Conservation (phyloP, 345 rosid species). For the Viola odorata region DNA sequence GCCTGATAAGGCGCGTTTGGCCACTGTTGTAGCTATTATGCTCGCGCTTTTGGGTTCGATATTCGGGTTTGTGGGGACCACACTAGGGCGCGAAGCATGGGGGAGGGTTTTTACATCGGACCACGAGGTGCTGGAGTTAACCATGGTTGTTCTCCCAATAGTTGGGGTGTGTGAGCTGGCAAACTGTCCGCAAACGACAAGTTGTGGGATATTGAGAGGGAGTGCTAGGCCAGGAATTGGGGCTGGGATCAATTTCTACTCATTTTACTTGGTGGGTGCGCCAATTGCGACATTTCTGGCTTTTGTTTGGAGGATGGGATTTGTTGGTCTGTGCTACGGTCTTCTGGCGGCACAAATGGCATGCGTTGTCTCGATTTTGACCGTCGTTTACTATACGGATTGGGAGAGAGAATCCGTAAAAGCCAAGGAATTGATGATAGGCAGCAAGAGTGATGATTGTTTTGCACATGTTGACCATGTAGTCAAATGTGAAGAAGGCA, state of each 20-base stretch:
- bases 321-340: conserved; percentile 86
- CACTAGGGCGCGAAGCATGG: conserved; percentile 64
- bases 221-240: conserved; percentile 38
- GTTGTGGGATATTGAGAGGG: conserved; percentile 67
- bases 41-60: conserved; percentile 43
- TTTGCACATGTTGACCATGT: conserved; percentile 27
- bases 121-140: conserved; percentile 44
- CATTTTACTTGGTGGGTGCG: conserved; percentile 37
- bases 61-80: conserved; percentile 55
- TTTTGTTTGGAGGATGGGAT: conserved; percentile 57
- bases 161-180: conserved; percentile 90
- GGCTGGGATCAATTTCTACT: conserved; percentile 33
- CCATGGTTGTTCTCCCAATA: conserved; percentile 58
- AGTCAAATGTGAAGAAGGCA: conserved; percentile 35
- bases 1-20: conserved; percentile 52
- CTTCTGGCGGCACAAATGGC: conserved; percentile 75
- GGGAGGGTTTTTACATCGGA: conserved; percentile 59
- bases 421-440: conserved; percentile 52
- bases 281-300: conserved; percentile 46
- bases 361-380: conserved; percentile 58
- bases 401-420: conserved; percentile 72
- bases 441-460: conserved; percentile 25
- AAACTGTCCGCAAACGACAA: conserved; percentile 87
- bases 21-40: conserved; percentile 53
- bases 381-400: conserved; percentile 61